phyloP scores from a whole-genome alignment of 176 grass and related monocot genomes.

The Puccinellia tenuiflora region DNA sequence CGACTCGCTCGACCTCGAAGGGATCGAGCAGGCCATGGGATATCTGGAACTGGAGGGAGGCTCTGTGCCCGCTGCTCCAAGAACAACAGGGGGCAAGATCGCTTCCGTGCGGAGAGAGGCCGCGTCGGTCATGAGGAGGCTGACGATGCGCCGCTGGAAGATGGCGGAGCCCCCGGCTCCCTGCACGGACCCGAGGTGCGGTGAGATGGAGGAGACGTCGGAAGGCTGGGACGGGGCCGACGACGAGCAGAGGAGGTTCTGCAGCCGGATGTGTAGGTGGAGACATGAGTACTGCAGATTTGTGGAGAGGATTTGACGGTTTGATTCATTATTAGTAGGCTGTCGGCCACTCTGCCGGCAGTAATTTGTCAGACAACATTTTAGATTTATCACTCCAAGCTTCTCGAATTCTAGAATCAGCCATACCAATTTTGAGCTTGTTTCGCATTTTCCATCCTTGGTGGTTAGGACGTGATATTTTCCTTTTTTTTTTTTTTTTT shows the following conservation, averaged over 20 bases:
- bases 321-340: not conserved
- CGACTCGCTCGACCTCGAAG: not conserved
- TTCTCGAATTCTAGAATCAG: no score
- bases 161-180: not conserved
- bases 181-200: conserved; percentile 20
- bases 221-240: conserved; percentile 13
- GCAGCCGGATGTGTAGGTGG: conserved; percentile 33
- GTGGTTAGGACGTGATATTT: no score
- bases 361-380: no score
- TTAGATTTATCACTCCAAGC: no score
- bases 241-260: conserved; percentile 32
- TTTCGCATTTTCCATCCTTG: no score
- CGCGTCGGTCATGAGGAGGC: conserved; percentile 10
- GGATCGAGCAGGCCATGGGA: not conserved
- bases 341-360: not conserved
- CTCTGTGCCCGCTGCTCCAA: not conserved
- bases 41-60: not conserved
- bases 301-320: conserved; percentile 7
- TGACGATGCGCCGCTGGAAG: conserved; percentile 33
- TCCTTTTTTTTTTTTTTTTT: no score
- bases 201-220: not conserved
- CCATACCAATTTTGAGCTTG: no score
- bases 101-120: conserved; percentile 17
- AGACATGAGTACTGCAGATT: conserved; percentile 34
- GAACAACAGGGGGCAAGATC: not conserved